These are phyloP conservation scores for Kregervanrija delftensis DNA, from an alignment of 805 yeast genomes.

Conservation along the genomic window DNA sequence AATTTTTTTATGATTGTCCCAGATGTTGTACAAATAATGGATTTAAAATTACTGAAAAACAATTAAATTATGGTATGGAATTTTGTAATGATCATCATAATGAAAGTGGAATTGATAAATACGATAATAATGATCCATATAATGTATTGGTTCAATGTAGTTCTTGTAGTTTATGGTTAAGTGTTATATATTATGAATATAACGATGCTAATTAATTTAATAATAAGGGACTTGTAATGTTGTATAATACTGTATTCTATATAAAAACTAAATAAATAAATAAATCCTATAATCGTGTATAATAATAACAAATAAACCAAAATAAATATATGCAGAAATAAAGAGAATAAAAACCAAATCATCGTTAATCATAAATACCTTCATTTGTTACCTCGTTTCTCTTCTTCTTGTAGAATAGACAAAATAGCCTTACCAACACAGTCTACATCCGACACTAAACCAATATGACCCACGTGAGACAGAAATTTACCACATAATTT, in stretches of 20 bases:
- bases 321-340: neutral
- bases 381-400: slow-evolving; percentile 7
- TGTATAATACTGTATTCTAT: neutral
- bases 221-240: neutral
- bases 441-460: slow-evolving; percentile 65
- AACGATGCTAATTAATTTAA: neutral
- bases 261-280: neutral
- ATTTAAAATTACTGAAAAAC: slow-evolving; percentile 48
- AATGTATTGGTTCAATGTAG: slow-evolving; percentile 73
- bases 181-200: slow-evolving; percentile 55
- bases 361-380: neutral
- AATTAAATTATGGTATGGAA: too few relatives aligned
- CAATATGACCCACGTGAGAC: slow-evolving; percentile 69
- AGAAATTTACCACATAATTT: slow-evolving; percentile 63
- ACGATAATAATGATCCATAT: slow-evolving; percentile 29
- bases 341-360: neutral
- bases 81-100: too few relatives aligned
- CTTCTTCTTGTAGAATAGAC: slow-evolving; percentile 57
- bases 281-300: neutral
- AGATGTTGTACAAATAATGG: slow-evolving; percentile 50
- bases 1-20: slow-evolving; percentile 45
- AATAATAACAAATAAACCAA: neutral
- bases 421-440: slow-evolving; percentile 66
- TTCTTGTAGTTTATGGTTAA: slow-evolving; percentile 83
- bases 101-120: too few relatives aligned